A percentile compares a stretch with the other conserved stretches of the same genome.
phyloP scores from a whole-genome alignment of 108 stramenopile species.

The Cyclotella cryptica region DNA sequence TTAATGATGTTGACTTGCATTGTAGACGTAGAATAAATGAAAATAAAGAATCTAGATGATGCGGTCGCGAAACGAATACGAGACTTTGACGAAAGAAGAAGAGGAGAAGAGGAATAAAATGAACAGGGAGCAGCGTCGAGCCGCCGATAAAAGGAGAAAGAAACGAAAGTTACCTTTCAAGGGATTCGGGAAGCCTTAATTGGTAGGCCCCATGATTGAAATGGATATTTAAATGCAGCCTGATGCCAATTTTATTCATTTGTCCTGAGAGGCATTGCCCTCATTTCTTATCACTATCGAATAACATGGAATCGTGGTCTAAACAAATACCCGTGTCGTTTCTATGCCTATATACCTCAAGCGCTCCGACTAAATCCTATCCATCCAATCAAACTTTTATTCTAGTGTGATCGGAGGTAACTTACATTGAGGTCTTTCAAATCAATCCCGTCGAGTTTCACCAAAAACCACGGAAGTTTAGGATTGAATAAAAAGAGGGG shows the following conservation, averaged over 20 bases:
- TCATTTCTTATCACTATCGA: background rate
- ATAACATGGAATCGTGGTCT: background rate
- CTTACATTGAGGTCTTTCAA: conserved; percentile 83
- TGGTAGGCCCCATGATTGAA: background rate
- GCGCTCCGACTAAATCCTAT: too few species aligned
- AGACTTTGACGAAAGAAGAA: conserved; percentile 50
- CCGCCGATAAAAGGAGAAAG: conserved; percentile 69
- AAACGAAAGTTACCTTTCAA: conserved; percentile 73
- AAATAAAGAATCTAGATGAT: too few species aligned
- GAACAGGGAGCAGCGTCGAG: conserved; percentile 84
- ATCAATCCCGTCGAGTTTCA: conserved; percentile 86
- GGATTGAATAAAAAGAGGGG: background rate
- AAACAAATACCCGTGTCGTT: too few species aligned
- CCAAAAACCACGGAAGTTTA: background rate
- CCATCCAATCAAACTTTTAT: too few species aligned
- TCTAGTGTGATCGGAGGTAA: conserved; percentile 72
- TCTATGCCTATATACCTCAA: too few species aligned
- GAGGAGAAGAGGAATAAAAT: conserved; percentile 52
- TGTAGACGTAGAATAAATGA: too few species aligned
- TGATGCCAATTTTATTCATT: too few species aligned
- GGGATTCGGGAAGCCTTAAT: conserved; percentile 60
- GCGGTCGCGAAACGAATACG: too few species aligned
- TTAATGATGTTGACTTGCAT: too few species aligned
- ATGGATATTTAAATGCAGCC: too few species aligned
- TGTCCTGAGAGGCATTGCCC: too few species aligned